phyloP scores from a whole-genome alignment of 1,284 basidiomycete species.

The Entoloma clypeatum region DNA sequence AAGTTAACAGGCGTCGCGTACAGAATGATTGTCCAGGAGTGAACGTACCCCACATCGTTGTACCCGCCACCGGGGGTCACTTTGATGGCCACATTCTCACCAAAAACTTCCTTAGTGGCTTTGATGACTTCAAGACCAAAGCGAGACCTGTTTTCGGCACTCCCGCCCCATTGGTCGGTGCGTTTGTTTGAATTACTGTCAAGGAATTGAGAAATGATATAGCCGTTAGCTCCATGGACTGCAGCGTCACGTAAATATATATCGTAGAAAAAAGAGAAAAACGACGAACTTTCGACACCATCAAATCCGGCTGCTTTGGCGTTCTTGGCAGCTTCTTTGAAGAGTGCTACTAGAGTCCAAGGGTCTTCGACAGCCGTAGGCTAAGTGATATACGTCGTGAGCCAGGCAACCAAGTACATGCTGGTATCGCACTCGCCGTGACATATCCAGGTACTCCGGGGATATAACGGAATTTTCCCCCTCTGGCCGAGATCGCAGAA shows the following conservation, averaged over 20 bases:
- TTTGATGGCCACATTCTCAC: slow-evolving; percentile 49
- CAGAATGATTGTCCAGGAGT: neutral
- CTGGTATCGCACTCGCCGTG: slow-evolving; percentile 19
- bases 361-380: slow-evolving; percentile 44
- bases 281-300: slow-evolving; percentile 49
- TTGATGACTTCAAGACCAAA: slow-evolving; percentile 53
- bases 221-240: slow-evolving; percentile 49
- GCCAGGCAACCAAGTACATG: slow-evolving; percentile 6
- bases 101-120: slow-evolving; percentile 44
- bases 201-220: slow-evolving; percentile 56
- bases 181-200: slow-evolving; percentile 51
- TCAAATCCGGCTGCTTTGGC: slow-evolving; percentile 64
- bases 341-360: slow-evolving; percentile 38
- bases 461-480: slow-evolving; percentile 36
- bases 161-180: slow-evolving; percentile 60
- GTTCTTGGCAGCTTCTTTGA: slow-evolving; percentile 47
- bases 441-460: slow-evolving; percentile 32
- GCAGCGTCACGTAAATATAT: neutral
- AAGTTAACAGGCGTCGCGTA: neutral
- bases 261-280: neutral
- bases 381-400: slow-evolving; percentile 22
- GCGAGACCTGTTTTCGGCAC: slow-evolving; percentile 48
- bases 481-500: slow-evolving; percentile 32
- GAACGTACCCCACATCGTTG: slow-evolving; percentile 41
- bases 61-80: slow-evolving; percentile 46